phyloP scores from a whole-genome alignment of 345 rosid genomes.

The Populus tremula region DNA sequence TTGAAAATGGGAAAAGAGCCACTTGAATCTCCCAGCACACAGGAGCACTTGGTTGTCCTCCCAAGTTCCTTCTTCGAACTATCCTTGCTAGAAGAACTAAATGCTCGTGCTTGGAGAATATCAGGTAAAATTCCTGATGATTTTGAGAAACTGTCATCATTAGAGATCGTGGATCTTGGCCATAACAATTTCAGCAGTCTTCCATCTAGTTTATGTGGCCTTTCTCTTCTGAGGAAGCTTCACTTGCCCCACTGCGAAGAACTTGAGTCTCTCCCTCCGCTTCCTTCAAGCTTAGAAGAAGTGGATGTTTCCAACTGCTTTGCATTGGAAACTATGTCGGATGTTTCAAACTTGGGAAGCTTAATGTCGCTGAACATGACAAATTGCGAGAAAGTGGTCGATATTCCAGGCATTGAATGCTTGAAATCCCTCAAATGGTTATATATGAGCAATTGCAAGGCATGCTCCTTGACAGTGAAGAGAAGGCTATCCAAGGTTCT shows the following conservation, averaged over 20 bases:
- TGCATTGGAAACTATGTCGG: conserved; percentile 30
- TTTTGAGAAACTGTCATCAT: conserved; percentile 39
- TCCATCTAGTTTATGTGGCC: conserved; percentile 48
- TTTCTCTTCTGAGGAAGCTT: conserved; percentile 37
- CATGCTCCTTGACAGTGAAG: conserved; percentile 31
- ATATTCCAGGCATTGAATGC: conserved; percentile 46
- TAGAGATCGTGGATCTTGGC: conserved; percentile 36
- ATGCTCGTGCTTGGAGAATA: conserved; percentile 46
- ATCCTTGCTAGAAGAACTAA: conserved; percentile 33
- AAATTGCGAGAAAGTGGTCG: conserved; percentile 41
- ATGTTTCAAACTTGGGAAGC: conserved; percentile 32
- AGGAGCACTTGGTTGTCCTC: conserved; percentile 6
- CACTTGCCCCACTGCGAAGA: conserved; percentile 30
- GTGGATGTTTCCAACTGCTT: conserved; percentile 40
- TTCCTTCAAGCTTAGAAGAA: conserved; percentile 42
- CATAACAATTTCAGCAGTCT: conserved; percentile 42
- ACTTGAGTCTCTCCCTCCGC: conserved; percentile 43
- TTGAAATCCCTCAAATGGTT: conserved; percentile 37
- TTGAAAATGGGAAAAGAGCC: conserved; percentile 44
- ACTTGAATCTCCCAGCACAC: neutral
- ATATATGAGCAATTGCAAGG: conserved; percentile 40
- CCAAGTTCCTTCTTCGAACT: conserved; percentile 44
- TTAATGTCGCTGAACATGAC: conserved; percentile 32
- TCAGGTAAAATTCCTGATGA: conserved; percentile 46
- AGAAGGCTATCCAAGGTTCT: conserved; percentile 45